Base-by-base conservation (phyloP, 192 early-diverging fungal species). In the Backusella circina region DNA sequence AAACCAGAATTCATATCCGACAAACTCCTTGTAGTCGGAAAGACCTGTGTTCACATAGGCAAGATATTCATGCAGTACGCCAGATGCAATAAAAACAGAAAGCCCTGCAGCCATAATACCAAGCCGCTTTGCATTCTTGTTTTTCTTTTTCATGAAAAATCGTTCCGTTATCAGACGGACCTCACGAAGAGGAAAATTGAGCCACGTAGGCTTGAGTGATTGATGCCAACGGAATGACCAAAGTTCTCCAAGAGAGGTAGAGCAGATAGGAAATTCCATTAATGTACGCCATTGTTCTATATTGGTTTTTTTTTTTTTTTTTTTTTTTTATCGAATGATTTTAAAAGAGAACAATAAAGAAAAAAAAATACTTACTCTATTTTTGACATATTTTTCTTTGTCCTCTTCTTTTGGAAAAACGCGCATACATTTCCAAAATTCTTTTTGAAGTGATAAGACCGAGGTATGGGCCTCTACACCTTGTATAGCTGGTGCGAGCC, bases 221-320 rank as follows among this genome's bases (percentile, higher is more conserved):
- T 41, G 41, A 70, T 73, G 71, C 71, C 71, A 73, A 15, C 71
- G 71, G 33, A 21, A 28, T 16, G 71, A 54, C 71, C 71, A 73
- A 10, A 73, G 35, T n/a, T 73, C 51, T 38, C 57, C 54, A n/a
- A 73, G 35, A 1, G 71, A 64, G 1, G n/a, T 64, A 26, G 71
- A 54, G 21, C 54, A 26, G 35, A 73, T 37, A 23, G 71, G 71
- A 57, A 21, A 18, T 15, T 12, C 26, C 50, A 61, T 57, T 26
- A 73, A 36, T 64, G 54, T 18, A 35, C 71, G 71, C 50, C 54
- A 73, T 73, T 73, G 50, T 35, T 68, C 67, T 68, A 68, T 35
- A 38, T 41, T 0, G 39, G 13, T 41, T 41, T 41, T 9, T 41
- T 41, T 41, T 39, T 32, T n/a, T 65, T 32, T 10, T 38, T 10